Conservation (phyloP, 2,329 filamentous ascomycete species). For the Xylaria sp. region DNA sequence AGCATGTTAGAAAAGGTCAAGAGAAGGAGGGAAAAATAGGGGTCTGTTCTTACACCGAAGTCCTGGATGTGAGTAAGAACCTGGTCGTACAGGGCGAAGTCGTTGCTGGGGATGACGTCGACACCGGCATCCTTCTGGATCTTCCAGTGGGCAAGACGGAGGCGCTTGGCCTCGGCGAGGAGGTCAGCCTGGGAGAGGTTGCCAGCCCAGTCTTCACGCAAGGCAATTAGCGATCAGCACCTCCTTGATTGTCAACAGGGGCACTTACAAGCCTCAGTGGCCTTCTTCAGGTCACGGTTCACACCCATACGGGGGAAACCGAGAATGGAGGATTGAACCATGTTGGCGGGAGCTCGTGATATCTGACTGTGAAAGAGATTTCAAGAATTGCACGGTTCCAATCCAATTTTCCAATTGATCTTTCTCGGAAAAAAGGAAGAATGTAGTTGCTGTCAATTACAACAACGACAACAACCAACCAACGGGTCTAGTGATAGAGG, state of each 20-base stretch:
- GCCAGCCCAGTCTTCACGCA: constrained; percentile 65
- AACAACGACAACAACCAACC: constrained; percentile 20
- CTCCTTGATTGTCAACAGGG: constrained; percentile 5
- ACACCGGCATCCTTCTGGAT: constrained; percentile 99
- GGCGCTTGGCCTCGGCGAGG: constrained; percentile 90
- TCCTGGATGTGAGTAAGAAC: constrained; percentile 97
- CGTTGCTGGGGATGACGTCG: constrained; percentile 97
- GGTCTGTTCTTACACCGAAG: constrained; percentile 67
- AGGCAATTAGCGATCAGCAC: constrained; percentile 17
- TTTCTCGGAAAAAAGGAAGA: constrained; percentile 13
- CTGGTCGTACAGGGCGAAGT: constrained; percentile 98
- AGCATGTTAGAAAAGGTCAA: constrained; percentile 18
- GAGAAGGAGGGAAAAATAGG: neutral
- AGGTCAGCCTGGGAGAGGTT: constrained; percentile 92
- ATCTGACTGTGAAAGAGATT: constrained; percentile 21
- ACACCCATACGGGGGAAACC: constrained; percentile 99
- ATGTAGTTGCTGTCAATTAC: constrained; percentile 10
- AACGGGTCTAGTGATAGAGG: constrained; percentile 8
- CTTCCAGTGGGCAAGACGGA: constrained; percentile 96
- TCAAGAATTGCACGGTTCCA: constrained; percentile 22
- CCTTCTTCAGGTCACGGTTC: constrained; percentile 99
- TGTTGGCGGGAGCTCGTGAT: constrained; percentile 39
- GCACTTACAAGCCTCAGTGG: constrained; percentile 79
- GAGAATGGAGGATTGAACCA: constrained; percentile 72
- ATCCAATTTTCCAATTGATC: constrained; percentile 23